These are phyloP conservation scores for Pseudogymnoascus sp. DNA, from an alignment of 2,329 filamentous ascomycete genomes.

Conservation along the genomic window DNA sequence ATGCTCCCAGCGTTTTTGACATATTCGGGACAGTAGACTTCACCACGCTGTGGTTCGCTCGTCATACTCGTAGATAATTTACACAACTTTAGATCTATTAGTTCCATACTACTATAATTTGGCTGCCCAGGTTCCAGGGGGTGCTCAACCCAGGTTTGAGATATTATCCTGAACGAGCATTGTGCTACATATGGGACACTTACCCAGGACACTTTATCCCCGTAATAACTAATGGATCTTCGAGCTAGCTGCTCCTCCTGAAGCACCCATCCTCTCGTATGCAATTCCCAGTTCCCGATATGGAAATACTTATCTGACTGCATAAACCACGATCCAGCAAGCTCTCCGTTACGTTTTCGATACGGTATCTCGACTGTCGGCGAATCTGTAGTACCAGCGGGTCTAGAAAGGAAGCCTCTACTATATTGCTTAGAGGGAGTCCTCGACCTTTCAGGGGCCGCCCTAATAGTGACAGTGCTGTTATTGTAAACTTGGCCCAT, in stretches of 20 bases:
- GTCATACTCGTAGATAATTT: background rate
- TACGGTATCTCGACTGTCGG: background rate
- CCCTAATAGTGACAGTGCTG: background rate
- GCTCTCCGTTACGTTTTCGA: background rate
- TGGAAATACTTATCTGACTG: background rate
- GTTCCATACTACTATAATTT: background rate
- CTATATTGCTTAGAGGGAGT: background rate
- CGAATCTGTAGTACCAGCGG: background rate
- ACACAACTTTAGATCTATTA: background rate
- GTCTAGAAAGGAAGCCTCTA: background rate
- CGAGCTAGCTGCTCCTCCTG: background rate
- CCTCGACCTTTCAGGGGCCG: background rate
- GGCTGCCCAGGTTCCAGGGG: background rate
- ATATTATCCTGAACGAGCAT: background rate
- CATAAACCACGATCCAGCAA: background rate
- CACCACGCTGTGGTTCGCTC: background rate
- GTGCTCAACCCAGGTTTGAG: background rate
- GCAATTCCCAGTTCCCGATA: background rate
- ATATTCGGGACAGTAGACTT: background rate
- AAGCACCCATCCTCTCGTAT: background rate
- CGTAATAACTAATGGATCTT: background rate
- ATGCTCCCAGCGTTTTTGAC: background rate
- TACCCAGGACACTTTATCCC: background rate
- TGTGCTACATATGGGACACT: background rate
- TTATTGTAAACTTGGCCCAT: conserved; percentile 17